Evolutionary conservation across 2,329 filamentous ascomycete species (phyloP).

Genomic region (Juglanconis oblonga): DNA sequence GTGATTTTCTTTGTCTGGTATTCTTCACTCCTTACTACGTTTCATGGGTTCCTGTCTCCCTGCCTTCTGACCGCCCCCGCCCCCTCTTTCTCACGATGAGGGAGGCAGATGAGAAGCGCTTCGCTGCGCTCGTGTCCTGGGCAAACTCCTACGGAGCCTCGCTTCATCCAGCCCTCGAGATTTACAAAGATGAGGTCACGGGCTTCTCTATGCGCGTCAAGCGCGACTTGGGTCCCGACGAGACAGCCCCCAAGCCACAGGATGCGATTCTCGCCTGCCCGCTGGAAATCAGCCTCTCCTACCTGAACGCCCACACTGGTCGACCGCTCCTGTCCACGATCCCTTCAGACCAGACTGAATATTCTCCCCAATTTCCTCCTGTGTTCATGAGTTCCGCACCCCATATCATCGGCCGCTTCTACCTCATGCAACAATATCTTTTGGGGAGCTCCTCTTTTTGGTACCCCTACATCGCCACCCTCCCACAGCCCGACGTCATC

Average conservation of each 20-base stretch:
- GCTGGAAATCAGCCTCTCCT: constrained; percentile 54
- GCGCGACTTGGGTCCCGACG: background rate
- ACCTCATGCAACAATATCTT: constrained; percentile 67
- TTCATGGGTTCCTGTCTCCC: background rate
- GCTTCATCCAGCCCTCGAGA: constrained; percentile 50
- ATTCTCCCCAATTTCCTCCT: constrained; percentile 38
- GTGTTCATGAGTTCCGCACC: constrained; percentile 52
- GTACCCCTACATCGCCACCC: constrained; percentile 63
- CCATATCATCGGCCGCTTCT: constrained; percentile 64
- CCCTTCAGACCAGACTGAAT: constrained; percentile 19
- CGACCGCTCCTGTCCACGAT: constrained; percentile 25
- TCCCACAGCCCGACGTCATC: constrained; percentile 59
- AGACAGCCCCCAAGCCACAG: constrained; percentile 27
- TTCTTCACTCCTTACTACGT: background rate
- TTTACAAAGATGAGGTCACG: constrained; percentile 49
- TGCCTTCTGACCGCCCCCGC: no score
- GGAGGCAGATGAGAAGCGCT: constrained; percentile 21
- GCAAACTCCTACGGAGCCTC: constrained; percentile 41
- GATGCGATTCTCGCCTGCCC: constrained; percentile 52
- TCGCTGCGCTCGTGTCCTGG: constrained; percentile 46
- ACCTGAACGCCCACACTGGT: constrained; percentile 49
- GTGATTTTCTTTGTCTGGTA: constrained; percentile 10
- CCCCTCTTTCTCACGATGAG: constrained; percentile 23
- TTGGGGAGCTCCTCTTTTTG: constrained; percentile 58
- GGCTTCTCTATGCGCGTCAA: constrained; percentile 54